These are phyloP conservation scores for Staphylotrichum longicolle DNA, from an alignment of 495 filamentous ascomycete genomes.

Conservation along the genomic window DNA sequence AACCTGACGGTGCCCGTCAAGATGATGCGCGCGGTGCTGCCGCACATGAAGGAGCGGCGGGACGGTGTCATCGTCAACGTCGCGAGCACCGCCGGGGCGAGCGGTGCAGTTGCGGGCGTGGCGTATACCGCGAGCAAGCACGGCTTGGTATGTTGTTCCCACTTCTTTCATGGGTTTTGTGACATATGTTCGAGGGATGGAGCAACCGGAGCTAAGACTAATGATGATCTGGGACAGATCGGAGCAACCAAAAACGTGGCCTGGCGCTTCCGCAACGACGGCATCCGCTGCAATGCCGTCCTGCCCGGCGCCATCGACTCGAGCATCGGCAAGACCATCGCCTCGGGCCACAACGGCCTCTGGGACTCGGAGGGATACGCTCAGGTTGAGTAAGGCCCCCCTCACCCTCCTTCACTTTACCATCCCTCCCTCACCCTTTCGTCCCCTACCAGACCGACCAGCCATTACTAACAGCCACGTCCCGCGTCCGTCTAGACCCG, in stretches of 20 bases:
- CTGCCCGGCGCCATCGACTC: conserved; percentile 29
- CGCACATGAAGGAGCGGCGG: conserved; percentile 34
- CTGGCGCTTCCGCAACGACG: conserved; percentile 43
- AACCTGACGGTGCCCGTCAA: conserved; percentile 41
- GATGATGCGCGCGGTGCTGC: conserved; percentile 42
- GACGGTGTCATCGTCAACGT: conserved; percentile 45
- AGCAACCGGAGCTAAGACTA: neutral
- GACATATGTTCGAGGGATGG: too few relatives aligned
- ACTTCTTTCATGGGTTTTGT: neutral
- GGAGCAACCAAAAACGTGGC: conserved; percentile 48
- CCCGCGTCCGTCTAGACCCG: too few relatives aligned
- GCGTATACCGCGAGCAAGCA: conserved; percentile 44
- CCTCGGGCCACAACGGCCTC: neutral
- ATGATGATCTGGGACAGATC: conserved; percentile 19
- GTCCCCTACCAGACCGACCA: too few relatives aligned
- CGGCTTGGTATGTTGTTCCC: conserved; percentile 26
- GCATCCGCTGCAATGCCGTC: conserved; percentile 31
- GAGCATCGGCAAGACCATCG: conserved; percentile 25
- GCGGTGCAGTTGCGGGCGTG: conserved; percentile 40
- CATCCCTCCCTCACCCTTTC: too few relatives aligned
- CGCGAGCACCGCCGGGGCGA: conserved; percentile 37
- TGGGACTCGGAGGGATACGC: conserved; percentile 27
- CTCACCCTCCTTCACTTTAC: too few relatives aligned
- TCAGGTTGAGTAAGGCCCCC: conserved; percentile 28
- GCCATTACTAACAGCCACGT: too few relatives aligned